Evolutionary conservation across 2,329 filamentous ascomycete species (phyloP), one percentile per base, ranked within the genome.

Genomic region (Rutstroemia sp.): DNA sequence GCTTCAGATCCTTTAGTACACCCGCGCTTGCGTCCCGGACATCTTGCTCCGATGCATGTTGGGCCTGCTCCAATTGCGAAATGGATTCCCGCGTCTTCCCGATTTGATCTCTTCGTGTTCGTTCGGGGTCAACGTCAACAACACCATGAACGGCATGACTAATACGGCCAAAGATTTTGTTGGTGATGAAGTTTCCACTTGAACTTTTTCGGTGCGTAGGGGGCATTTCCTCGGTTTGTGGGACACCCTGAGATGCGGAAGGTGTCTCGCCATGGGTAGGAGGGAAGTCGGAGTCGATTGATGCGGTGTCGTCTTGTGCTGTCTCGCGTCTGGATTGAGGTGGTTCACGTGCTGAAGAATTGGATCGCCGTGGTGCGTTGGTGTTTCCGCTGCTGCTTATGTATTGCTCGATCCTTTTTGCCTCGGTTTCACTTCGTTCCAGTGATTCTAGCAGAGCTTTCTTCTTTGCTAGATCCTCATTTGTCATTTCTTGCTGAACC

Each of bases 401-500:
- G 69, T 96, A 96, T 63, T 95, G 88, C 67, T 97, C 92, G 59
- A 99, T 94, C 48, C 95, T 84, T 68, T 88, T 88, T 0, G 94
- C 92, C 73, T 99, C 94, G 5, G 87, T 81, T 72, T 99, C 94
- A 68, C 92, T 97, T 57, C 85, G 83, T 74, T 99, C 94, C n/a
- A 99, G 76, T 48, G 92, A 88, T 46, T 95, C 89, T 14, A 99
- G 78, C 12, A 94, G 78, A 2, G 80, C 76, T 65, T 81, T 84
- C 75, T 97, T 97, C 77, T 92, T 96, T 55, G 86, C 81, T 10
- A 99, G 77, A 66, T 99, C 92, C 58, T 99, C 94, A 46, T 87
- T 86, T 1, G 94, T 97, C 85, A 97, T 92, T 69, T 99, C 94
- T 71, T 97, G 91, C 69, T 99, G 94, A 53, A 99, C 89, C 48